Evolutionary conservation across 352 stramenopile genomes (phyloP).

Genomic region (Phytophthora sp.): DNA sequence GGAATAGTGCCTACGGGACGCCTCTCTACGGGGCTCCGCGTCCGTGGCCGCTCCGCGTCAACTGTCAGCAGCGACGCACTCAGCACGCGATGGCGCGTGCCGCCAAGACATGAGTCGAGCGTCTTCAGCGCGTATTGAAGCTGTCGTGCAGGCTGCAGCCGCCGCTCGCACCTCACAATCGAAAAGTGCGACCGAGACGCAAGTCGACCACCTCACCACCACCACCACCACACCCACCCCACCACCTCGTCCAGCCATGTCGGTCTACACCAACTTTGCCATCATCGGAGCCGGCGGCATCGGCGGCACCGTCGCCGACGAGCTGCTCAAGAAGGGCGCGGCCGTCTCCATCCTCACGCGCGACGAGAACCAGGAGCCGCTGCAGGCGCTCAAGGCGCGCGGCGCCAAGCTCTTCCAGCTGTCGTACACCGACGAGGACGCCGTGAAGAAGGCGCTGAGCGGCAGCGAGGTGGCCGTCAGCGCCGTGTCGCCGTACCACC

Average conservation of each 20-base stretch:
- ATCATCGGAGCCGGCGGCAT: slow-evolving; percentile 35
- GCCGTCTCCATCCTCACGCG: slow-evolving; percentile 27
- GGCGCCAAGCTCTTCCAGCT: slow-evolving; percentile 29
- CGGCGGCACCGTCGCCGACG: slow-evolving; percentile 24
- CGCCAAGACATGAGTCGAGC: no score
- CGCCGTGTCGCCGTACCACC: neutral
- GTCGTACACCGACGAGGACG: slow-evolving; percentile 22
- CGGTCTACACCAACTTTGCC: slow-evolving; percentile 24
- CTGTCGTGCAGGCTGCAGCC: no score
- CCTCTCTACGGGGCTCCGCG: no score
- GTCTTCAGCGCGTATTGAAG: no score
- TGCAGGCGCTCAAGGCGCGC: slow-evolving; percentile 33
- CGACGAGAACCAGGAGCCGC: slow-evolving; percentile 18
- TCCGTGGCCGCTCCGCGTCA: no score
- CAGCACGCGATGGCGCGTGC: no score
- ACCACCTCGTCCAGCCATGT: slow-evolving; percentile 15
- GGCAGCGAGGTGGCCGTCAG: slow-evolving; percentile 27
- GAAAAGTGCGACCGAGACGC: no score
- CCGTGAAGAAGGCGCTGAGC: slow-evolving; percentile 22
- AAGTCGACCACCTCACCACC: neutral
- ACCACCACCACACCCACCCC: no score
- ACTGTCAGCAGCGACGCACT: no score
- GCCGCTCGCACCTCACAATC: no score
- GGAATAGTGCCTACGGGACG: no score
- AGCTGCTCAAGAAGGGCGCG: slow-evolving; percentile 32